Conservation (phyloP, 192 early-diverging fungal species). For the Mortierella claussenii region DNA sequence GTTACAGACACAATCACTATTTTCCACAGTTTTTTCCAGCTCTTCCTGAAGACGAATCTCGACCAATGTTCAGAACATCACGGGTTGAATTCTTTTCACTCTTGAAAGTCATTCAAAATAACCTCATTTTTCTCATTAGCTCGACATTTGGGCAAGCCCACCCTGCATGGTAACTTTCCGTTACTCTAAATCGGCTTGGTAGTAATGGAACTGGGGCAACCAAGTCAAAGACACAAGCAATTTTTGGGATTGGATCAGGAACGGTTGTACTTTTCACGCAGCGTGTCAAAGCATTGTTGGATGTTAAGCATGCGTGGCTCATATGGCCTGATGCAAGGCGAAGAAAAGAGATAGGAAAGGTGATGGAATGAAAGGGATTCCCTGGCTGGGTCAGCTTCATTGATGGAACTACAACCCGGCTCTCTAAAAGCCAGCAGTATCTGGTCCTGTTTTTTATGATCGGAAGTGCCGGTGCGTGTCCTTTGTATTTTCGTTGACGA, state of each 20-base stretch:
- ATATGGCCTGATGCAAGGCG: slow-evolving; percentile 4
- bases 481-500: too few species aligned
- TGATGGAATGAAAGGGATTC: slow-evolving; percentile 19
- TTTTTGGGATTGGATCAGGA: slow-evolving; percentile 10
- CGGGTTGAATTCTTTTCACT: slow-evolving; percentile 4
- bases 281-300: slow-evolving; percentile 12
- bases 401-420: slow-evolving; percentile 12
- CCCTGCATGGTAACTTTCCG: slow-evolving; percentile 11
- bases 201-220: not conserved
- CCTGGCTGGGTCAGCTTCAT: slow-evolving; percentile 33
- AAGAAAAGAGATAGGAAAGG: slow-evolving; percentile 10
- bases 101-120: slow-evolving; percentile 2
- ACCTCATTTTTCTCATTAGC: slow-evolving; percentile 15
- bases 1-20: not conserved
- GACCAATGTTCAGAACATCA: slow-evolving; percentile 20
- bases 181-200: slow-evolving; percentile 14
- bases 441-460: slow-evolving; percentile 11
- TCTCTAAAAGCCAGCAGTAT: too few species aligned
- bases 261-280: slow-evolving; percentile 9
- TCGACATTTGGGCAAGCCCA: slow-evolving; percentile 3
- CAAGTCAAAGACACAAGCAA: not conserved
- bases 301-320: not conserved
- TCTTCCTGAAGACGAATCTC: slow-evolving; percentile 7
- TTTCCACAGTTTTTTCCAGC: not conserved
- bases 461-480: slow-evolving; percentile 12